phyloP scores from a whole-genome alignment of 2,329 filamentous ascomycete species.

The Rhynchosporium graminicola region DNA sequence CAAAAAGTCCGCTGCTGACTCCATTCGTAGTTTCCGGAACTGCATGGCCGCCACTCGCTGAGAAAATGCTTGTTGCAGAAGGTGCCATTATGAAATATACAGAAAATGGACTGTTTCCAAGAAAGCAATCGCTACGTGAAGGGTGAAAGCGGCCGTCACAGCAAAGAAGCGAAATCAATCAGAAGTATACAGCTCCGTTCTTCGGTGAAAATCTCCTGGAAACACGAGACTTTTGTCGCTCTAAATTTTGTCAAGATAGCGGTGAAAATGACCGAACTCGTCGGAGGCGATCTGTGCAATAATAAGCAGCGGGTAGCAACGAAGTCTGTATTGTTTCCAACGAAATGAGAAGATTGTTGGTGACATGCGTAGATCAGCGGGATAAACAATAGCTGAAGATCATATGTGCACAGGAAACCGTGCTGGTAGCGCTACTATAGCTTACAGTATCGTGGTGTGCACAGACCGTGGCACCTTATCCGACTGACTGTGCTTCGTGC shows the following conservation, averaged over 20 bases:
- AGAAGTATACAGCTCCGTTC: neutral
- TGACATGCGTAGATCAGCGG: neutral
- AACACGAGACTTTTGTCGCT: neutral
- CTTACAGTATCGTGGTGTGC: neutral
- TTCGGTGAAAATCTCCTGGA: neutral
- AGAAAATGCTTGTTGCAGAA: constrained; percentile 30
- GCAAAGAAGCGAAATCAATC: neutral
- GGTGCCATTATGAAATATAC: constrained; percentile 33
- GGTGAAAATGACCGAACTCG: too few relatives aligned
- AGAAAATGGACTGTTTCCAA: neutral
- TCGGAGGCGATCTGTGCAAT: neutral
- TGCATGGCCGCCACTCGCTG: constrained; percentile 1
- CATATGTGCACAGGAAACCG: neutral
- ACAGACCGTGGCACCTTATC: neutral
- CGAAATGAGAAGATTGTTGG: neutral
- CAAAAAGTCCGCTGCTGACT: constrained; percentile 15
- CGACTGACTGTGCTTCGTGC: neutral
- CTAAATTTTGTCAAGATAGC: too few relatives aligned
- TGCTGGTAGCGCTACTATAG: too few relatives aligned
- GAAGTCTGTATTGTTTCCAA: neutral
- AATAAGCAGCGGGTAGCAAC: neutral
- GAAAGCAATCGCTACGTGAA: neutral
- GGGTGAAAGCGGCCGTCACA: neutral
- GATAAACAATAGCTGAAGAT: neutral
- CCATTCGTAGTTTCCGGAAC: constrained; percentile 32